Conservation (phyloP, 2,329 filamentous ascomycete genomes). For the Passalora sequoiae region DNA sequence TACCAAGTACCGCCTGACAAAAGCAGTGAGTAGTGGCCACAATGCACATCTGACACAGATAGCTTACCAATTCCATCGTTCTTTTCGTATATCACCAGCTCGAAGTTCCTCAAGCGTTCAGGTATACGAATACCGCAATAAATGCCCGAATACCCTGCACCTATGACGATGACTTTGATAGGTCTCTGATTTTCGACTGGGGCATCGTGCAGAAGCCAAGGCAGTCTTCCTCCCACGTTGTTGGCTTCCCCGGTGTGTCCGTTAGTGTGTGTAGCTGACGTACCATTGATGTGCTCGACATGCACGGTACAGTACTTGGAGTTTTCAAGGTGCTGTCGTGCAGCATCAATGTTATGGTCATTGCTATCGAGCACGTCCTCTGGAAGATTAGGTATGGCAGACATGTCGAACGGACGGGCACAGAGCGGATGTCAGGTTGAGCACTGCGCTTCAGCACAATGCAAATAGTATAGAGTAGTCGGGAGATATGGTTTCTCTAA, state of each 20-base stretch:
- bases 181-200: constrained; percentile 42
- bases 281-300: constrained; percentile 16
- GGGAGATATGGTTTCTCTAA: too few species aligned
- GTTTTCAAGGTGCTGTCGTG: constrained; percentile 18
- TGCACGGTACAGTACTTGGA: constrained; percentile 14
- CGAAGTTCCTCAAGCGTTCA: constrained; percentile 36
- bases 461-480: too few species aligned
- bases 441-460: too few species aligned
- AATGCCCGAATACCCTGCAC: constrained; percentile 42
- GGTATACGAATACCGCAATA: constrained; percentile 43
- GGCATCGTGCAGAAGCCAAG: constrained; percentile 34
- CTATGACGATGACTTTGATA: constrained; percentile 43
- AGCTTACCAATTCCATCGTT: constrained; percentile 38
- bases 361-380: constrained; percentile 17
- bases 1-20: constrained; percentile 8
- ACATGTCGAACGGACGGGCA: constrained; percentile 26
- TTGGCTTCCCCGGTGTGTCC: constrained; percentile 2
- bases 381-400: constrained; percentile 31
- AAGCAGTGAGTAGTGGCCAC: too few species aligned
- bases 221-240: not conserved
- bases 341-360: constrained; percentile 17
- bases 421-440: too few species aligned
- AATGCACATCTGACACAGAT: constrained; percentile 18
- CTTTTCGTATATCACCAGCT: constrained; percentile 42
- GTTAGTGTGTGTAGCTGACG: constrained; percentile 14